phyloP scores from a whole-genome alignment of 2,329 filamentous ascomycete species.

The Didymella exigua region DNA sequence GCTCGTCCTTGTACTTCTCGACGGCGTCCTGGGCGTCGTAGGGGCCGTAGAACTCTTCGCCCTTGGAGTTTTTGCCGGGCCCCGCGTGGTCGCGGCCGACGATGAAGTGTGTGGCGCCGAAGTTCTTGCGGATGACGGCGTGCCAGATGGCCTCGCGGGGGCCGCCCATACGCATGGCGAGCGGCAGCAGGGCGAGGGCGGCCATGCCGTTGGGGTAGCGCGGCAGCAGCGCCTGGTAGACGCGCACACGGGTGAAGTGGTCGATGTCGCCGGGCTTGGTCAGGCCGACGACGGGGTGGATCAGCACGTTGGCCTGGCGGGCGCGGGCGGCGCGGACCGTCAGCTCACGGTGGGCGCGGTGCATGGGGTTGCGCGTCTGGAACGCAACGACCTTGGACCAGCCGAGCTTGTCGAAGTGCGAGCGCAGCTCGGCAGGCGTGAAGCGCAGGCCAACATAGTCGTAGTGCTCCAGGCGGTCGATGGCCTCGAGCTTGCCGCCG shows the following conservation, averaged over 20 bases:
- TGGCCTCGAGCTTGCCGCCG: conserved; percentile 92
- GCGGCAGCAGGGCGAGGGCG: conserved; percentile 87
- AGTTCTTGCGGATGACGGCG: conserved; percentile 99
- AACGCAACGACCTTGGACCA: conserved; percentile 98
- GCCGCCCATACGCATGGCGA: conserved; percentile 99
- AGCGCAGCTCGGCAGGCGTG: conserved; percentile 89
- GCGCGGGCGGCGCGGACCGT: conserved; percentile 95
- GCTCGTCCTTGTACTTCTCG: conserved; percentile 94
- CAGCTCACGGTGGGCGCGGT: conserved; percentile 95
- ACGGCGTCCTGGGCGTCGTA: conserved; percentile 97
- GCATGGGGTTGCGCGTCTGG: conserved; percentile 98
- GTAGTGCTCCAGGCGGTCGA: conserved; percentile 96
- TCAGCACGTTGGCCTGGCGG: conserved; percentile 97
- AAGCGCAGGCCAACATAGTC: conserved; percentile 97
- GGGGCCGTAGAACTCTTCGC: conserved; percentile 95
- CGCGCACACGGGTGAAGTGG: conserved; percentile 98
- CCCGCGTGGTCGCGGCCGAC: conserved; percentile 98
- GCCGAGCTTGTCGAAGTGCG: conserved; percentile 99
- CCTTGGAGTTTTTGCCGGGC: conserved; percentile 97
- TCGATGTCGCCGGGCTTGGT: conserved; percentile 99
- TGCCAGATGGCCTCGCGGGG: conserved; percentile 99
- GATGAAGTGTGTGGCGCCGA: conserved; percentile 98
- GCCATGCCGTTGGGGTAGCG: conserved; percentile 99
- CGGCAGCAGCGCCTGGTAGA: conserved; percentile 95
- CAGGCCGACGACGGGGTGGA: conserved; percentile 96